These are phyloP conservation scores for Ambrosia trifida DNA, from an alignment of 129 eudicot genomes.

Conservation along the genomic window DNA sequence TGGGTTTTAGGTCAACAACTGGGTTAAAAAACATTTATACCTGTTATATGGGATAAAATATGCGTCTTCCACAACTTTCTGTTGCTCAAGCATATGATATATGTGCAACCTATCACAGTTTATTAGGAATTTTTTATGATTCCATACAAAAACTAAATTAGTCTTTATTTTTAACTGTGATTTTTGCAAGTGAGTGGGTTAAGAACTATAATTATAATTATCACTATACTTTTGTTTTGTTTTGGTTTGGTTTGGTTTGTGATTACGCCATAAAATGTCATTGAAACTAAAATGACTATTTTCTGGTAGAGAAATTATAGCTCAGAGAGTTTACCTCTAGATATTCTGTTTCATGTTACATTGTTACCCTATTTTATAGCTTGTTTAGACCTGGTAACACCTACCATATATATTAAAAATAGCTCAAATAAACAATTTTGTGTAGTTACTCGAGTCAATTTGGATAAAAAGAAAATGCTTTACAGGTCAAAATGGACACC, in stretches of 20 bases:
- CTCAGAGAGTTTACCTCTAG: not conserved
- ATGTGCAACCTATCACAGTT: not conserved
- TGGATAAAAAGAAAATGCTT: conserved; percentile 1
- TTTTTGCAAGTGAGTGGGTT: conserved; percentile 1
- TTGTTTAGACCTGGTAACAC: conserved; percentile 5
- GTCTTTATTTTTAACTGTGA: not conserved
- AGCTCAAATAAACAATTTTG: conserved; percentile 2
- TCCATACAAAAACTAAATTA: not conserved
- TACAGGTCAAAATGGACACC: conserved; percentile 4
- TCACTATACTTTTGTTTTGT: not conserved
- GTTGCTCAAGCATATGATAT: not conserved
- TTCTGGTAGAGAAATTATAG: not conserved
- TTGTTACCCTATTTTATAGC: not conserved
- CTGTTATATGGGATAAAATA: conserved; percentile 17
- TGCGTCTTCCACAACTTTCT: conserved; percentile 4
- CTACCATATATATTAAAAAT: not conserved
- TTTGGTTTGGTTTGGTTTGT: not conserved
- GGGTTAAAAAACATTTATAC: not conserved
- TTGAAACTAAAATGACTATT: not conserved
- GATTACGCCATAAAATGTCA: not conserved
- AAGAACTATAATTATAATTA: not conserved
- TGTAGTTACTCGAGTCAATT: not conserved
- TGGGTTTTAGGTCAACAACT: not conserved
- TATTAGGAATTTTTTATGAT: not conserved
- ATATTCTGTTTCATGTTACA: not conserved